These are phyloP conservation scores for Cucurbitaria berberidis DNA, from an alignment of 2,329 filamentous ascomycete species.

Conservation along the genomic window DNA sequence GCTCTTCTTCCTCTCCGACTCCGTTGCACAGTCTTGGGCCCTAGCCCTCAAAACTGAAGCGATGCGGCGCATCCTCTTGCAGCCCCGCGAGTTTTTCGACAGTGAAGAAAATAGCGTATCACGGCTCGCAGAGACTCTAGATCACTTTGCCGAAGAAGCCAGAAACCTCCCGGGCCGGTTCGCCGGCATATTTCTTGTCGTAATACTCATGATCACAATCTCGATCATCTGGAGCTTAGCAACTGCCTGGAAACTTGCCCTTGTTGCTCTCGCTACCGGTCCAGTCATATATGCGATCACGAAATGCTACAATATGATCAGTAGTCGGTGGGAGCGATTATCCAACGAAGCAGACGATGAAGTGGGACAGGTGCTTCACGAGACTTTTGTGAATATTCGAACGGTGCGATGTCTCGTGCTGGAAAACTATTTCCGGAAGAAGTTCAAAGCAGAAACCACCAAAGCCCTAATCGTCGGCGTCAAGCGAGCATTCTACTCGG, in stretches of 20 bases:
- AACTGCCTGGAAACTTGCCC: constrained; percentile 79
- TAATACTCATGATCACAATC: constrained; percentile 69
- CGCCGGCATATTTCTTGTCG: constrained; percentile 70
- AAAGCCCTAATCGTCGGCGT: constrained; percentile 66
- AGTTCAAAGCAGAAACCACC: constrained; percentile 62
- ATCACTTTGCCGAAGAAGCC: constrained; percentile 86
- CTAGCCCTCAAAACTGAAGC: constrained; percentile 72
- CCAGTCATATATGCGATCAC: constrained; percentile 73
- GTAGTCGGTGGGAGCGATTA: constrained; percentile 72
- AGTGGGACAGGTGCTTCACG: constrained; percentile 69
- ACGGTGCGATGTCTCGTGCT: constrained; percentile 78
- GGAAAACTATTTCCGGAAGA: constrained; percentile 72
- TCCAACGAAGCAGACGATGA: constrained; percentile 68
- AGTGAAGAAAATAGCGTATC: constrained; percentile 67
- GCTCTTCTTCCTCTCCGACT: constrained; percentile 75
- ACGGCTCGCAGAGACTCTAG: constrained; percentile 72
- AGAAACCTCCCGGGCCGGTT: constrained; percentile 82
- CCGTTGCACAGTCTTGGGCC: constrained; percentile 76
- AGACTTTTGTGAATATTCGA: constrained; percentile 79
- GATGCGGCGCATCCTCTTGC: constrained; percentile 72
- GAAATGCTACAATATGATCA: constrained; percentile 68
- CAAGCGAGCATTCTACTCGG: constrained; percentile 69
- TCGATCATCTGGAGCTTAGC: constrained; percentile 75
- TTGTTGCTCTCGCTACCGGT: constrained; percentile 73
- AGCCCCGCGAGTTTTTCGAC: constrained; percentile 82